A percentile compares a stretch with the other conserved stretches of the same genome.
Evolutionary conservation across 2,329 filamentous ascomycete genomes (phyloP).

Genomic region (Xylaria sp.): DNA sequence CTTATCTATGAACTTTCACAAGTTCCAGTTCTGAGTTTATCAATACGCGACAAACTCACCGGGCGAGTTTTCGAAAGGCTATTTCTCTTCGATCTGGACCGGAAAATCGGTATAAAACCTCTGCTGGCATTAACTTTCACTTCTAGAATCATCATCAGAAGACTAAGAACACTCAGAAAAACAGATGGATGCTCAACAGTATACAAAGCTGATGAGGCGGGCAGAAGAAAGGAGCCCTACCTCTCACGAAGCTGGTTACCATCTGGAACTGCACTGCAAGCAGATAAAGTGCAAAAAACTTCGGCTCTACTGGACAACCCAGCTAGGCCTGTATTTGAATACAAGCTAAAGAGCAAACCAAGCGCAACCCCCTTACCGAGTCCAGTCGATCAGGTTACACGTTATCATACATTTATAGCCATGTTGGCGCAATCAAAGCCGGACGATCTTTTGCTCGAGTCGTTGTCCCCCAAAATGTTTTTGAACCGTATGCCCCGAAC

Average conservation of each 20-base stretch:
- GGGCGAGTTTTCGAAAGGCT: not conserved
- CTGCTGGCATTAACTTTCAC: too few species aligned
- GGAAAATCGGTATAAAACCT: too few species aligned
- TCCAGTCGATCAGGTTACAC: slow-evolving; percentile 23
- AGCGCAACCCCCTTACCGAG: not conserved
- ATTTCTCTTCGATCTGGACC: too few species aligned
- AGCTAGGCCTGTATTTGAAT: too few species aligned
- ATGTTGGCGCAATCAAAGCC: not conserved
- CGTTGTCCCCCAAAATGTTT: slow-evolving; percentile 12
- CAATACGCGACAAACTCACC: too few species aligned
- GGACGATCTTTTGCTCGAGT: not conserved
- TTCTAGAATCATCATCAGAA: not conserved
- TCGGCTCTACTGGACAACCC: too few species aligned
- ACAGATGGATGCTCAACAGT: not conserved
- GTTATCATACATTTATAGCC: slow-evolving; percentile 29
- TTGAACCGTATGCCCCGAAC: slow-evolving; percentile 11
- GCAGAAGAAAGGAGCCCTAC: not conserved
- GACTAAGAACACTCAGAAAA: not conserved
- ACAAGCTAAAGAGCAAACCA: too few species aligned
- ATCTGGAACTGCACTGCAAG: not conserved
- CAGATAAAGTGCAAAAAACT: not conserved
- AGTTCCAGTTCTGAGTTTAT: too few species aligned
- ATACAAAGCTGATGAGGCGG: not conserved
- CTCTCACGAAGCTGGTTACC: not conserved
- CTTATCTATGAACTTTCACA: too few species aligned